Base-by-base conservation (phyloP, 2,329 filamentous ascomycete genomes). In the Talaromyces sp. region DNA sequence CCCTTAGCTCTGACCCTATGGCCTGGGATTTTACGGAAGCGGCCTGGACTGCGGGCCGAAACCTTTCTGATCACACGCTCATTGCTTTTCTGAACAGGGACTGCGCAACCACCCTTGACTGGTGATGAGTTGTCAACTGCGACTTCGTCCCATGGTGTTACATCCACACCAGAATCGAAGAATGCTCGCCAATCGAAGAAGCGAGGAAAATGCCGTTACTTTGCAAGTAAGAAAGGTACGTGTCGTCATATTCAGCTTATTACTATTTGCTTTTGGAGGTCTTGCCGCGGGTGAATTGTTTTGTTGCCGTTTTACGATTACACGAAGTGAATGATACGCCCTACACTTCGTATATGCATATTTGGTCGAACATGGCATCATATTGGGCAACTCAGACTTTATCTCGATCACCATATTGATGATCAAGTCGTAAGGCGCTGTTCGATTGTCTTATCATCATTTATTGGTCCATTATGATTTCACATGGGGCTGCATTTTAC, bases 21-120 rank as follows among this genome's bases (percentile, higher is more conserved):
- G 19, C 46, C 27, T 41, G 17, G 7, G 9, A 17, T 32, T 44
- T 29, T 56, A 54, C 43, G 36, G 49, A 36, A 41, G 29, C n/a
- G 29, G 41, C 49, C 43, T 47, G 24, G 36, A 52, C 62, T 61
- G 61, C 65, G 64, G 62, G 54, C 62, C 62, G 63, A 54, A 65
- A 59, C 52, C 54, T 61, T 61, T 63, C 53, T 56, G 65, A 63
- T 71, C 68, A 71, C 67, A 70, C 67, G 68, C 66, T 68, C 64
- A 68, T 54, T 30, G 39, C 16, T 32, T 57, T 60, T 62, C 54
- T 57, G 51, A 51, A 59, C 57, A 65, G 63, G 51, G 49, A 49
- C 62, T 59, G 56, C 55, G 37, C 54, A 56, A 46, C 47, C 54
- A 22, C 56, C 51, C 27, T 55, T 44, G 51, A 47, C 35, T 17